Evolutionary conservation across 208 protist genomes (phyloP).

Genomic region (Vickermania ingenoplastis): DNA sequence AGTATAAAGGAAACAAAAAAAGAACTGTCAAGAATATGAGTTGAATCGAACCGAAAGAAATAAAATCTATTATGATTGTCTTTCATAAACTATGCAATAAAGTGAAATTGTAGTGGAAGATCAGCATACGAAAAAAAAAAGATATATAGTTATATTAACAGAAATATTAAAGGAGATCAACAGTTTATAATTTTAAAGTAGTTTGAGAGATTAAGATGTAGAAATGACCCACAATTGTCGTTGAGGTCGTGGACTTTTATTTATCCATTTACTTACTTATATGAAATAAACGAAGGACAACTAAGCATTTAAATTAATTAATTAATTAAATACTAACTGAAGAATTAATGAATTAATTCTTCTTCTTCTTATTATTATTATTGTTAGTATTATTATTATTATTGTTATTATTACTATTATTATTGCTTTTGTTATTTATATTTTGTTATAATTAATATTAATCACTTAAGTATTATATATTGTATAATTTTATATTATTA

Average conservation of each 20-base stretch:
- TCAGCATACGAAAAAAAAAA: background rate
- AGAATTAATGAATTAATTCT: constrained; percentile 6
- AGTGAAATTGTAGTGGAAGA: background rate
- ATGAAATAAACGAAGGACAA: background rate
- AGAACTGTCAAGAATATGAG: no score
- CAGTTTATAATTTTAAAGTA: no score
- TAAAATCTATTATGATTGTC: no score
- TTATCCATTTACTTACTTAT: no score
- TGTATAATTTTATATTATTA: constrained; percentile 10
- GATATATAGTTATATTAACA: constrained; percentile 1
- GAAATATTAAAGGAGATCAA: background rate
- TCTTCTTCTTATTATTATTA: constrained; percentile 11
- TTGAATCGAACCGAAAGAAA: no score
- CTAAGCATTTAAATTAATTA: background rate
- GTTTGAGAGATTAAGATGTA: no score
- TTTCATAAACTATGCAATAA: no score
- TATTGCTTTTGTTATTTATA: constrained; percentile 9
- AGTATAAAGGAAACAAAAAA: no score
- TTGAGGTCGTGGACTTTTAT: no score
- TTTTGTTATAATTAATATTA: constrained; percentile 6
- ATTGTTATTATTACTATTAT: constrained; percentile 5
- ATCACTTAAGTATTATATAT: background rate
- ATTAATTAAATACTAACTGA: background rate
- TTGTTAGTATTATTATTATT: background rate
- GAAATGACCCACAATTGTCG: no score